Conservation (phyloP, 352 stramenopile species). For the Phytophthora podocarpi region DNA sequence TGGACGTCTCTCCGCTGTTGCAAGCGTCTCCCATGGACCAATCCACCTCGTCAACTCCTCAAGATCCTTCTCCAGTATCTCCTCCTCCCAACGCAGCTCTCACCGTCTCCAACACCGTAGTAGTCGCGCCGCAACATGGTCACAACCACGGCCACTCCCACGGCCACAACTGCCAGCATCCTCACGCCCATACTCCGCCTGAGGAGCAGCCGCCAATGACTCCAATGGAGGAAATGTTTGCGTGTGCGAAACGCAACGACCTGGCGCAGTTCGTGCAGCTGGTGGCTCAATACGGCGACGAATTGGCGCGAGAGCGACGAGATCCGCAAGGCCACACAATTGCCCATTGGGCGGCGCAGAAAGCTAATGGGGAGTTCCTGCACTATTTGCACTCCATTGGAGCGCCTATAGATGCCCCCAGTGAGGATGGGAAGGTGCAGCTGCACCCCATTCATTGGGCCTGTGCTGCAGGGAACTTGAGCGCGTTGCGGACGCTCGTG, state of each 20-base stretch:
- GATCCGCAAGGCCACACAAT: constrained; percentile 76
- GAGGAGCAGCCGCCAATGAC: constrained; percentile 32
- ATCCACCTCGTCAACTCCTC: neutral
- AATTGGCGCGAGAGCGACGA: constrained; percentile 40
- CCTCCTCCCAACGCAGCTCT: neutral
- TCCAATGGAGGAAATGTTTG: constrained; percentile 68
- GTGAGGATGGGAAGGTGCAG: constrained; percentile 51
- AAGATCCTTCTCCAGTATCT: constrained; percentile 5
- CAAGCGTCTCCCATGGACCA: neutral
- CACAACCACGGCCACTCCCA: constrained; percentile 31
- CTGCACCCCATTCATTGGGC: constrained; percentile 88
- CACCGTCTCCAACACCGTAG: neutral
- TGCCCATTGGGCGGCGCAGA: constrained; percentile 74
- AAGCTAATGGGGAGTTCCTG: constrained; percentile 58
- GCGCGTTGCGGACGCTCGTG: constrained; percentile 63
- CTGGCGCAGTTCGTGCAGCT: constrained; percentile 58
- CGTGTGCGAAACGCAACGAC: constrained; percentile 65
- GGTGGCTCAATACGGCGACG: constrained; percentile 42
- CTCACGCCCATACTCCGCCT: neutral
- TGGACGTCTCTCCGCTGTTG: constrained; percentile 29
- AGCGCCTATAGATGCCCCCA: constrained; percentile 64
- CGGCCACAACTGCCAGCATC: constrained; percentile 20
- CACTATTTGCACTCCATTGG: constrained; percentile 50
- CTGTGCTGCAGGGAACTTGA: constrained; percentile 75
- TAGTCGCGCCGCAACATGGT: constrained; percentile 15